A percentile compares a stretch with the other conserved stretches of the same genome.
These are phyloP conservation scores for Cordyceps javanica DNA, from an alignment of 2,329 filamentous ascomycete genomes.

Conservation along the genomic window DNA sequence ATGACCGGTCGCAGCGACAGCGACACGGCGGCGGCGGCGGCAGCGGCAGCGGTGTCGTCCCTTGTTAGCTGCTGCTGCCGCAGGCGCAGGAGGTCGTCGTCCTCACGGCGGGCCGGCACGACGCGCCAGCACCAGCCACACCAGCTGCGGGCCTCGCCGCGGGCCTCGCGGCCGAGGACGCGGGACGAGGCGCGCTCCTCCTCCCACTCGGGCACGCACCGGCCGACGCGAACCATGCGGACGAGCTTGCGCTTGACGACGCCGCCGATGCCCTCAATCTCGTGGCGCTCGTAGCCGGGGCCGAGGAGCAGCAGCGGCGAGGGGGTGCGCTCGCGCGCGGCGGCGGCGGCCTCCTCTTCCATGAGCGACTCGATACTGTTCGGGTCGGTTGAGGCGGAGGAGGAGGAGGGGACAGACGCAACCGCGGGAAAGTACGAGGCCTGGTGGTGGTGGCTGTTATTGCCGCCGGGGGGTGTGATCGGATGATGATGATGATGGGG, in stretches of 20 bases:
- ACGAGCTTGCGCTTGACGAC: conserved; percentile 84
- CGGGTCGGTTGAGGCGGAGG: background rate
- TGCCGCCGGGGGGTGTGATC: background rate
- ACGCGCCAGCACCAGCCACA: conserved; percentile 87
- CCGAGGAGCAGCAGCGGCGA: conserved; percentile 44
- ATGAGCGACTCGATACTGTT: conserved; percentile 14
- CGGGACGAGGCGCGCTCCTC: conserved; percentile 56
- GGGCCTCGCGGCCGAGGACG: conserved; percentile 64
- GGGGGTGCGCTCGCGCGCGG: conserved; percentile 31
- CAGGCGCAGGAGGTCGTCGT: conserved; percentile 35
- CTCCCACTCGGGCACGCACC: conserved; percentile 78
- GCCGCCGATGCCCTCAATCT: conserved; percentile 87
- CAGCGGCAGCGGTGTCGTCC: no score
- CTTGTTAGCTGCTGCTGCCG: no score
- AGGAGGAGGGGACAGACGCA: conserved; percentile 2
- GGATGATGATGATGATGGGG: background rate
- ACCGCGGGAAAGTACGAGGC: conserved; percentile 14
- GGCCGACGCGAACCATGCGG: conserved; percentile 72
- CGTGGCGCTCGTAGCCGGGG: conserved; percentile 75
- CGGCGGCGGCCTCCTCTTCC: background rate
- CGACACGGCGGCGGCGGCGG: no score
- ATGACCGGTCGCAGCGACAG: background rate
- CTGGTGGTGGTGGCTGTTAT: background rate
- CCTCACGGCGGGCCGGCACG: conserved; percentile 56
- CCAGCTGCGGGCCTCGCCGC: conserved; percentile 68